These are phyloP conservation scores for Fagopyrum tataricum DNA, from an alignment of 148 eudicot genomes.

Conservation along the genomic window DNA sequence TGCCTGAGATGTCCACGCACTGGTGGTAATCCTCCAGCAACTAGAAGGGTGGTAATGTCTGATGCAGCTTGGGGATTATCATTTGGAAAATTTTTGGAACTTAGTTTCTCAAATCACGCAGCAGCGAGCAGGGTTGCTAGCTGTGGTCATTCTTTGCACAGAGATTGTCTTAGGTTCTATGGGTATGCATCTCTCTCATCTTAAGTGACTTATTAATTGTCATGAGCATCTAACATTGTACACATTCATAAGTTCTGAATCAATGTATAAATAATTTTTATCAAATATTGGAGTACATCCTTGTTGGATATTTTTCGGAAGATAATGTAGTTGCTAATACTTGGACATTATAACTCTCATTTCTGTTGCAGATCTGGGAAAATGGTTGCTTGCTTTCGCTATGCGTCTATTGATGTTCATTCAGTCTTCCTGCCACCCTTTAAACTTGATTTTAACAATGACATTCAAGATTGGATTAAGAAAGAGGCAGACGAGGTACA, in stretches of 20 bases:
- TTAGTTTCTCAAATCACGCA: constrained; percentile 96
- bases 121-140: constrained; percentile 97
- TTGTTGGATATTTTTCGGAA: not conserved
- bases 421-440: constrained; percentile 87
- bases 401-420: constrained; percentile 94
- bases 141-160: constrained; percentile 94
- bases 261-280: not conserved
- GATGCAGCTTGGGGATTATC: constrained; percentile 99
- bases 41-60: constrained; percentile 88
- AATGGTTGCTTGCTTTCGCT: constrained; percentile 99
- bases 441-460: constrained; percentile 71
- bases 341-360: not conserved
- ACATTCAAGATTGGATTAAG: constrained; percentile 73
- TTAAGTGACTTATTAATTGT: not conserved
- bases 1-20: constrained; percentile 81
- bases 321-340: not conserved
- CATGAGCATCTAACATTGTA: not conserved
- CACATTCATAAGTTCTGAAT: not conserved
- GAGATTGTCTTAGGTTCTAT: constrained; percentile 95
- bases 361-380: constrained; percentile 63
- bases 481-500: constrained; percentile 76
- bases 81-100: constrained; percentile 95
- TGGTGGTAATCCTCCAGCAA: constrained; percentile 84
- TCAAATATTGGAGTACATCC: not conserved
- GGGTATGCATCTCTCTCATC: constrained; percentile 41